Base-by-base conservation (phyloP, 1,284 basidiomycete genomes). In the Peniophora sp. region DNA sequence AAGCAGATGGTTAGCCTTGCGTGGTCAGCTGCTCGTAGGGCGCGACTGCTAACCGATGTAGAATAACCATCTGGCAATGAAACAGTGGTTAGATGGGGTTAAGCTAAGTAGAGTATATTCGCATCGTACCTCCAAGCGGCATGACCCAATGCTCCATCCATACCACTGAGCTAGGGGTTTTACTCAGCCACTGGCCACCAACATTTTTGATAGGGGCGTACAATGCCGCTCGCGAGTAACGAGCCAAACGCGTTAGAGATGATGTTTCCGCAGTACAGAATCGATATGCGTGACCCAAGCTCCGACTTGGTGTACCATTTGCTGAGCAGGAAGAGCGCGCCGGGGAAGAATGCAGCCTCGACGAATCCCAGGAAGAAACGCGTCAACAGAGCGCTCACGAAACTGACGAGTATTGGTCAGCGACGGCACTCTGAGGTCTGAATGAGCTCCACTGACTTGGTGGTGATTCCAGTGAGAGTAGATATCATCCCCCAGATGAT, bases 241-340 rank as follows among this genome's bases (percentile, higher is more conserved):
- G 86, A 74, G n/a, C 88, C 88, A 61, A 92, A 91, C 1, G 88
- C 89, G 67, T 90, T 92, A 52, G 82, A 85, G 56, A 90, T 80
- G 48, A 92, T 70, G 61, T 74, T 81, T 3, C 87, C 87, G 56
- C 78, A 83, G 54, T 78, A 83, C 14, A 94, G 74, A 48, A 88
- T 69, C 9, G 88, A 82, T 34, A 82, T 89, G 51, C 90, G 74
- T 47, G 83, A 64, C 39, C 83, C 85, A 24, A 88, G 69, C 58
- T 88, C 86, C 39, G 69, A 73, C 14, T 74, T 70, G 47, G 77
- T 85, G 64, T 81, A 87, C 84, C 84, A 81, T 66, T 83, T 88
- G 1, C 85, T 85, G 15, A 87, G 67, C 22, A 85, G 68, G 64
- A 79, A 80, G 18, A 73, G 62, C 2, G 66, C 63, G 23, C 84